A percentile compares a stretch with the other conserved stretches of the same genome.
These are phyloP conservation scores for Colletotrichum spaethianum DNA, from an alignment of 2,329 filamentous ascomycete genomes.

Conservation along the genomic window DNA sequence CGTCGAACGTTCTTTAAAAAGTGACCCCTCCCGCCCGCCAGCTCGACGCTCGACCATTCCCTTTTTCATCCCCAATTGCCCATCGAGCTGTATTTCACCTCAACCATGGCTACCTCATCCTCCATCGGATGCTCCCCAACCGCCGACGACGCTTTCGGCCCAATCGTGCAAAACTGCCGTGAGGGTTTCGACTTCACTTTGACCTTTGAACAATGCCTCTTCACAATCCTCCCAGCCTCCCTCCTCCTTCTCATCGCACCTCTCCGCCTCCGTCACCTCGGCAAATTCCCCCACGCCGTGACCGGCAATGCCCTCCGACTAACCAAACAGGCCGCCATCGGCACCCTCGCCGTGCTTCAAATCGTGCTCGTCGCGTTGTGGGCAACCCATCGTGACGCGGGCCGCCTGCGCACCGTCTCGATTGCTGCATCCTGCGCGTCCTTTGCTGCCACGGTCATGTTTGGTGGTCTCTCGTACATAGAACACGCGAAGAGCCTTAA, in stretches of 20 bases:
- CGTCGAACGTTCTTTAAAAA: slow-evolving; percentile 9
- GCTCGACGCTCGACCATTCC: fast-evolving
- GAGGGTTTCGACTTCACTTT: slow-evolving; percentile 50
- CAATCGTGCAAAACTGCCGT: slow-evolving; percentile 42
- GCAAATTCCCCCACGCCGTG: slow-evolving; percentile 47
- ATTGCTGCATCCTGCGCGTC: slow-evolving; percentile 51
- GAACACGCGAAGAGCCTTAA: slow-evolving; percentile 54
- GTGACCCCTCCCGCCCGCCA: background rate
- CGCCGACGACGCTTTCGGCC: slow-evolving; percentile 45
- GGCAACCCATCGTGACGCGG: slow-evolving; percentile 41
- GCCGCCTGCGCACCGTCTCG: slow-evolving; percentile 47
- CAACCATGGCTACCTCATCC: slow-evolving; percentile 23
- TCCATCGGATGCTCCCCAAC: slow-evolving; percentile 21
- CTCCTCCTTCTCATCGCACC: slow-evolving; percentile 51
- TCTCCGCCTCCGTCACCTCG: slow-evolving; percentile 48
- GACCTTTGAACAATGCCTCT: slow-evolving; percentile 48
- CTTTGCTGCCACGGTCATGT: slow-evolving; percentile 50
- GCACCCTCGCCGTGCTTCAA: slow-evolving; percentile 50
- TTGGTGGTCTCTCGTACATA: slow-evolving; percentile 52
- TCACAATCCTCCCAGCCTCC: slow-evolving; percentile 50
- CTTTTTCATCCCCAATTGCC: too few relatives aligned
- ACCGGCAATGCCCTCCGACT: slow-evolving; percentile 44
- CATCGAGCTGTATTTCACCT: background rate
- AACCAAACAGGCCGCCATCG: slow-evolving; percentile 45
- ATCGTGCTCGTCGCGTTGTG: slow-evolving; percentile 52